Conservation (phyloP, 2,329 filamentous ascomycete genomes). For the Hymenoscyphus linearis region DNA sequence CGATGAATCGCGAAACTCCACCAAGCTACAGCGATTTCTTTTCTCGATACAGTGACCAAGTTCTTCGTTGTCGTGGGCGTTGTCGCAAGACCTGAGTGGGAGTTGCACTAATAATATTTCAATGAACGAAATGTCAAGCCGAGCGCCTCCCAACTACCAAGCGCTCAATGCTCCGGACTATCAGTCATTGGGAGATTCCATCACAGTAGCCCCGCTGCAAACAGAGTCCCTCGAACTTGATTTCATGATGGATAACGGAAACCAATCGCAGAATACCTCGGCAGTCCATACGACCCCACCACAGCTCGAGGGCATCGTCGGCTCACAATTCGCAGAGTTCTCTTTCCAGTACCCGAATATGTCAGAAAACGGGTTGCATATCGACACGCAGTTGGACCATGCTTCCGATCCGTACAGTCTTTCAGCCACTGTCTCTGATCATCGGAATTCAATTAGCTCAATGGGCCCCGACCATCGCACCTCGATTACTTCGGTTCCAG, state of each 20-base stretch:
- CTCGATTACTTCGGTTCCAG: conserved; percentile 23
- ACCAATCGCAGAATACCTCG: conserved; percentile 16
- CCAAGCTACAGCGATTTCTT: not conserved
- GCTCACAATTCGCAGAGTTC: conserved; percentile 46
- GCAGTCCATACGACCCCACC: conserved; percentile 21
- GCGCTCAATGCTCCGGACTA: conserved; percentile 18
- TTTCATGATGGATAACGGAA: conserved; percentile 27
- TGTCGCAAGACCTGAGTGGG: not conserved
- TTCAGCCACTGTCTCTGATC: conserved; percentile 17
- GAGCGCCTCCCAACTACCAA: conserved; percentile 17
- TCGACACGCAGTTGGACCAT: conserved; percentile 29
- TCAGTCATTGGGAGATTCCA: conserved; percentile 12
- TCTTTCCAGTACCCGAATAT: conserved; percentile 45
- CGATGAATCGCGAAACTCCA: conserved; percentile 8
- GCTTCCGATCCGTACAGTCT: conserved; percentile 24
- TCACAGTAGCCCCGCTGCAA: conserved; percentile 16
- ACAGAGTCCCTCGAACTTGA: conserved; percentile 25
- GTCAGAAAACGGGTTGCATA: conserved; percentile 36
- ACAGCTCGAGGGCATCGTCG: conserved; percentile 23
- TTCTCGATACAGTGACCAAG: not conserved
- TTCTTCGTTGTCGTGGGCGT: not conserved
- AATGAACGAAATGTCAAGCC: conserved; percentile 19
- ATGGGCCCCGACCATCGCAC: conserved; percentile 20
- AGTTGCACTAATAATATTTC: not conserved
- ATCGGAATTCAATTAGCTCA: conserved; percentile 22